A percentile compares a stretch with the other conserved stretches of the same genome.
Evolutionary conservation across 495 filamentous ascomycete genomes (phyloP).

Genomic region (Aspergillus egyptiacus): DNA sequence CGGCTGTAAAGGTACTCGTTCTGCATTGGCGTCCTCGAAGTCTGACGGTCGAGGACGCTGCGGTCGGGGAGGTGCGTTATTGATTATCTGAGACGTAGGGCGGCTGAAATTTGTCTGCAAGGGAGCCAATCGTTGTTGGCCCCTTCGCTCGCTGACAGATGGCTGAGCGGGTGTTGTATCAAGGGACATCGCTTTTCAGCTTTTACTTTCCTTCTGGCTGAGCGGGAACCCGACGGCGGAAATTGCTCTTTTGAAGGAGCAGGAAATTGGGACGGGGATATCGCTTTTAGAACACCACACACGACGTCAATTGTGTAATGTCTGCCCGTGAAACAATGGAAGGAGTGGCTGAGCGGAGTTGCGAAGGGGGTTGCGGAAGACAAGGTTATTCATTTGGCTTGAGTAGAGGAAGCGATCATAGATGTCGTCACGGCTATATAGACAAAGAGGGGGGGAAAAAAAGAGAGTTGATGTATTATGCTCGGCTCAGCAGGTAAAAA

Average conservation of each 20-base stretch:
- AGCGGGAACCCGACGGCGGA: neutral
- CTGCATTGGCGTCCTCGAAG: conserved; percentile 26
- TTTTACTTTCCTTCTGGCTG: neutral
- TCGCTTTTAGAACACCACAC: neutral
- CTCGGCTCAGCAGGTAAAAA: neutral
- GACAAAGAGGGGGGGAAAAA: neutral
- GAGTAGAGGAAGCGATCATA: neutral
- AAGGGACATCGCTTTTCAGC: conserved; percentile 15
- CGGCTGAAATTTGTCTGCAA: conserved; percentile 40
- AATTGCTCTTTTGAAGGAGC: neutral
- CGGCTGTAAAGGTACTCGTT: conserved; percentile 31
- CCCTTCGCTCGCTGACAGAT: conserved; percentile 37
- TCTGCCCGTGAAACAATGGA: conserved; percentile 5
- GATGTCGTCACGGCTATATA: neutral
- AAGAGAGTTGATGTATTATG: neutral
- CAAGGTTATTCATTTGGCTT: conserved; percentile 1
- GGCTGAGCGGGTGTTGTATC: conserved; percentile 17
- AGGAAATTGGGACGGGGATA: neutral
- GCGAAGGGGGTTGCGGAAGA: neutral
- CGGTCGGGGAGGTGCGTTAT: conserved; percentile 18
- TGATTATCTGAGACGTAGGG: conserved; percentile 18
- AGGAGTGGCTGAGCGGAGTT: conserved; percentile 5
- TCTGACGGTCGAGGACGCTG: conserved; percentile 40
- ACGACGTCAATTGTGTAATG: conserved; percentile 1
- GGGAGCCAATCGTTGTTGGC: conserved; percentile 33